These are phyloP conservation scores for Helotiales sp. DNA, from an alignment of 2,329 filamentous ascomycete species.

Conservation along the genomic window DNA sequence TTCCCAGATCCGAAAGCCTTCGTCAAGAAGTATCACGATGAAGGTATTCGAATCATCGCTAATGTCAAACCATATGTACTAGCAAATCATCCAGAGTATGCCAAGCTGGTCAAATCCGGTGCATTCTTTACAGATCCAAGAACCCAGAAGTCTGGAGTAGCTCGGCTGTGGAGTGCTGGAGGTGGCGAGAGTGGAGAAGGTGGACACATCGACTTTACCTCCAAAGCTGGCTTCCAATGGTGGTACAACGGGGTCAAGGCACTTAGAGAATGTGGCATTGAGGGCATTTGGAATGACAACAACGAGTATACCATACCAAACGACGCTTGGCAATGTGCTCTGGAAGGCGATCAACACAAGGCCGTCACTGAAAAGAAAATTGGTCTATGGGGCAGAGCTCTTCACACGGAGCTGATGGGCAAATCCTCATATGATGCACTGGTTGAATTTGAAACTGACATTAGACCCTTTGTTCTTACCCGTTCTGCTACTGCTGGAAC, in stretches of 20 bases:
- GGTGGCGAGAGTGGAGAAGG: conserved; percentile 70
- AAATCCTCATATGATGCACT: conserved; percentile 70
- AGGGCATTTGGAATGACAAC: conserved; percentile 79
- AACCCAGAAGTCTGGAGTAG: conserved; percentile 53
- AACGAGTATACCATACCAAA: conserved; percentile 70
- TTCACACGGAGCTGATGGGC: conserved; percentile 71
- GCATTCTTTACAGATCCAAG: conserved; percentile 64
- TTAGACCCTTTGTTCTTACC: conserved; percentile 67
- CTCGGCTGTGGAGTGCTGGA: conserved; percentile 70
- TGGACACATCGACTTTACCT: conserved; percentile 73
- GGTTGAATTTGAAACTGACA: conserved; percentile 54
- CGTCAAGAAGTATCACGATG: conserved; percentile 59
- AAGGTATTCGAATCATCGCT: conserved; percentile 66
- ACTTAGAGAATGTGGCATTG: conserved; percentile 63
- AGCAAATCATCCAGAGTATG: conserved; percentile 64
- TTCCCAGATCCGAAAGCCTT: conserved; percentile 69
- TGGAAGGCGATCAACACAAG: conserved; percentile 39
- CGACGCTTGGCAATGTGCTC: conserved; percentile 64
- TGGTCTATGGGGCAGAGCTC: conserved; percentile 67
- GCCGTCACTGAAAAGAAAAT: conserved; percentile 47
- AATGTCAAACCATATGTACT: conserved; percentile 76
- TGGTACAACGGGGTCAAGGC: conserved; percentile 69
- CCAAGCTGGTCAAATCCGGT: conserved; percentile 55
- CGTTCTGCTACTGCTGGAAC: conserved; percentile 71
- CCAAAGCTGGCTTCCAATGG: conserved; percentile 64